phyloP scores from a whole-genome alignment of 2,329 filamentous ascomycete species.

The Phaeophleospora eucalypticola region DNA sequence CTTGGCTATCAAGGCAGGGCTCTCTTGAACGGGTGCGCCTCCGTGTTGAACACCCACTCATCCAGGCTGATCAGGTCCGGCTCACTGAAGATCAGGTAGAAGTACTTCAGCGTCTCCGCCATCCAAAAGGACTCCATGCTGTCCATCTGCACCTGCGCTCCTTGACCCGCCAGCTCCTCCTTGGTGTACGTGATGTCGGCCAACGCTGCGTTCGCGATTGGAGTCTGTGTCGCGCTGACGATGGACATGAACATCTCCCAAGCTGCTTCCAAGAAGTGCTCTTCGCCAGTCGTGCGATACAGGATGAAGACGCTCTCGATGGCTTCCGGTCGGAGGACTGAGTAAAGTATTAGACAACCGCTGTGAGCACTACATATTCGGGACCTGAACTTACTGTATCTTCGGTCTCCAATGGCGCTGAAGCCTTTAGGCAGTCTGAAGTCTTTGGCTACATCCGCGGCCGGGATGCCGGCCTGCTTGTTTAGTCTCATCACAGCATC shows the following conservation, averaged over 20 bases:
- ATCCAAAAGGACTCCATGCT: slow-evolving; percentile 50
- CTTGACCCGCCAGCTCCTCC: slow-evolving; percentile 32
- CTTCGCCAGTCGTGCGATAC: slow-evolving; percentile 57
- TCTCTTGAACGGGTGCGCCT: slow-evolving; percentile 46
- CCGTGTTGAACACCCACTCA: slow-evolving; percentile 49
- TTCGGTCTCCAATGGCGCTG: slow-evolving; percentile 39
- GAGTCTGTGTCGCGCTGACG: slow-evolving; percentile 39
- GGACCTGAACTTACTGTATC: slow-evolving; percentile 39
- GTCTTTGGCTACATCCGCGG: slow-evolving; percentile 35
- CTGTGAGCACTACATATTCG: too few species aligned
- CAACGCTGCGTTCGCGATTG: slow-evolving; percentile 45
- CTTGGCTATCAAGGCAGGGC: slow-evolving; percentile 8
- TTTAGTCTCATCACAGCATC: slow-evolving; percentile 34
- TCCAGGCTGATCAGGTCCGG: slow-evolving; percentile 42
- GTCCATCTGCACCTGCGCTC: slow-evolving; percentile 33
- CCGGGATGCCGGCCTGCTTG: slow-evolving; percentile 20
- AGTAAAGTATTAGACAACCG: too few species aligned
- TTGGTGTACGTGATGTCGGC: slow-evolving; percentile 39
- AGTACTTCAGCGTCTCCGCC: slow-evolving; percentile 50
- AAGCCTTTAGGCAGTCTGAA: slow-evolving; percentile 43
- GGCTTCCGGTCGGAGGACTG: slow-evolving; percentile 50
- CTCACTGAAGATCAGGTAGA: slow-evolving; percentile 46
- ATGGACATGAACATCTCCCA: slow-evolving; percentile 51
- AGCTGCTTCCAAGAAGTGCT: slow-evolving; percentile 41
- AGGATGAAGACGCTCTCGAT: slow-evolving; percentile 60